Evolutionary conservation across 2,329 filamentous ascomycete species (phyloP).

Genomic region (Aspergillus brasiliensis): DNA sequence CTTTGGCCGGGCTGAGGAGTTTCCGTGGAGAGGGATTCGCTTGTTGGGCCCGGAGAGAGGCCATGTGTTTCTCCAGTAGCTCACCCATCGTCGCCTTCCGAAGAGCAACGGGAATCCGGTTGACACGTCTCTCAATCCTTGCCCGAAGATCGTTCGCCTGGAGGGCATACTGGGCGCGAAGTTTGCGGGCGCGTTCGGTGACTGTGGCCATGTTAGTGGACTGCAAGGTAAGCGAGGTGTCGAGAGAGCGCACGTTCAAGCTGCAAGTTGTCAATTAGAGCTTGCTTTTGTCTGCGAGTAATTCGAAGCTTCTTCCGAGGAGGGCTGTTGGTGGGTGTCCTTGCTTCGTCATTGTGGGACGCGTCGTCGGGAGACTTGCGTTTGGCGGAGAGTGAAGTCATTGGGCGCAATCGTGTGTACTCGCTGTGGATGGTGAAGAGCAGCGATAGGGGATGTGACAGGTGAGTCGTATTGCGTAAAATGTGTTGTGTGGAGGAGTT

Average conservation of each 20-base stretch:
- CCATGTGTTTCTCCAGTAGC: conserved; percentile 60
- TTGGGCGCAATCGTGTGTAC: conserved; percentile 21
- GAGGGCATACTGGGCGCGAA: conserved; percentile 84
- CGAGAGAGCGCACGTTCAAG: conserved; percentile 69
- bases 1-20: conserved; percentile 33
- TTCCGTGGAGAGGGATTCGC: conserved; percentile 35
- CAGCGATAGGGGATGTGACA: neutral
- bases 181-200: conserved; percentile 80
- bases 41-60: conserved; percentile 26
- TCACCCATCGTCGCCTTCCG: conserved; percentile 82
- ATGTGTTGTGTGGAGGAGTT: conserved; percentile 1
- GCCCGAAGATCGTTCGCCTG: conserved; percentile 83
- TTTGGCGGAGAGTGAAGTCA: conserved; percentile 42
- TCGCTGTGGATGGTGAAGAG: neutral
- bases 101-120: conserved; percentile 80
- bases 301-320: conserved; percentile 66
- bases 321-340: conserved; percentile 57
- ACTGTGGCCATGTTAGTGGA: conserved; percentile 57
- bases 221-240: conserved; percentile 6
- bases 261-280: conserved; percentile 84
- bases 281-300: conserved; percentile 75
- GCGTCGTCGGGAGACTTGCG: conserved; percentile 43
- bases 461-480: neutral
- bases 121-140: conserved; percentile 88
- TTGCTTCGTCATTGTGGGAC: conserved; percentile 51